Percentiles rank a stretch among this genome's conserved stretches.
Conservation (phyloP, 139 green algal species). For the Volvox reticuliferus region DNA sequence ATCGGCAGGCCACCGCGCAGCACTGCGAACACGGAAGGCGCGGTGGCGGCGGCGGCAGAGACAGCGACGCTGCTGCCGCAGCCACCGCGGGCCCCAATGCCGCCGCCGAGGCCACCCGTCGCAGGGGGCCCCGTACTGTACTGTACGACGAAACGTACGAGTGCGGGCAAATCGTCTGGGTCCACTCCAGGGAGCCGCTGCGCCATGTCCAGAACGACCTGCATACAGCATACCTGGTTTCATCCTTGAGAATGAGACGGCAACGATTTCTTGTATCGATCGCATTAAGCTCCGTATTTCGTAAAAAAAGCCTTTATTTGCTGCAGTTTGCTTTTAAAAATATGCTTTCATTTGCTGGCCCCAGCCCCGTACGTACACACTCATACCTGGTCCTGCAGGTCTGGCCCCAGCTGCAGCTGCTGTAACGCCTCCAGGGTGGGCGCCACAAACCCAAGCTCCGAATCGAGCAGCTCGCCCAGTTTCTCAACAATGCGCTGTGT, state of each 20-base stretch:
- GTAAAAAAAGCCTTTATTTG: no score
- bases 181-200: slow-evolving; percentile 51
- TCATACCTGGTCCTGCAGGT: slow-evolving; percentile 51
- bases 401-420: slow-evolving; percentile 54
- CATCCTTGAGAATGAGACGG: no score
- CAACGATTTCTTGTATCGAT: no score
- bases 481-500: slow-evolving; percentile 45
- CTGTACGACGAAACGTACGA: slow-evolving; percentile 45
- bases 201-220: slow-evolving; percentile 33
- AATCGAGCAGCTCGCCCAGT: slow-evolving; percentile 50
- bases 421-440: slow-evolving; percentile 48
- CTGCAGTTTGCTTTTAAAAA: no score
- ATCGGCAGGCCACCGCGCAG: slow-evolving; percentile 44
- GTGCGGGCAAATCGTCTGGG: slow-evolving; percentile 53
- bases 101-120: background rate
- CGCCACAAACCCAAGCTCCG: slow-evolving; percentile 50
- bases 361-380: background rate
- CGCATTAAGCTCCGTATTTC: no score
- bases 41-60: background rate
- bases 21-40: slow-evolving; percentile 13
- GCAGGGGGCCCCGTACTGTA: background rate
- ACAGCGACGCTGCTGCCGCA: background rate
- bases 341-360: no score
- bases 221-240: background rate
- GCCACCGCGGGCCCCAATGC: background rate